These are phyloP conservation scores for Fraxinus sp. DNA, from an alignment of 305 asterid genomes.

Conservation along the genomic window DNA sequence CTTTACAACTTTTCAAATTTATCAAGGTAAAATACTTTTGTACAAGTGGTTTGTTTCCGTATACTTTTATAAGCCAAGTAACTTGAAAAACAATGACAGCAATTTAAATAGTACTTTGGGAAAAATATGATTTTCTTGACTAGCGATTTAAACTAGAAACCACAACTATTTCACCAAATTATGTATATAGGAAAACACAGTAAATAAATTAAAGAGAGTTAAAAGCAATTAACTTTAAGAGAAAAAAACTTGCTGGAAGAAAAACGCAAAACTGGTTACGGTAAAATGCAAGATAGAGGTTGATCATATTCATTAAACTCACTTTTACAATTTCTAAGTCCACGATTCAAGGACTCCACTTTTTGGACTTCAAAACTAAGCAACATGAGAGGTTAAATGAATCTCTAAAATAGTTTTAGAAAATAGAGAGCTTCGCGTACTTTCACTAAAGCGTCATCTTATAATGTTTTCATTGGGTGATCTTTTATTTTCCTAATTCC, in stretches of 20 bases:
- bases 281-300: not conserved
- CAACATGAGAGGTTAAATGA: not conserved
- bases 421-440: not conserved
- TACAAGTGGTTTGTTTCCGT: too few relatives aligned
- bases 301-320: not conserved
- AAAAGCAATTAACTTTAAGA: not conserved
- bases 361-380: not conserved
- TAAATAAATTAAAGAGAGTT: not conserved
- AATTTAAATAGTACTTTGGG: not conserved
- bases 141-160: not conserved
- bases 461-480: not conserved
- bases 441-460: not conserved
- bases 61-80: not conserved
- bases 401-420: not conserved
- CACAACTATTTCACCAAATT: not conserved
- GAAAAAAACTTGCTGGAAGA: not conserved
- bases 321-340: not conserved
- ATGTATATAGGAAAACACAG: not conserved
- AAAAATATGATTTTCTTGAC: not conserved
- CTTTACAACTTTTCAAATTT: too few relatives aligned
- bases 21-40: too few relatives aligned
- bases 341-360: not conserved
- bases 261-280: not conserved
- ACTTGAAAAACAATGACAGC: not conserved
- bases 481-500: not conserved